Percentiles rank a stretch among this genome's conserved stretches.
Evolutionary conservation across 192 early-diverging fungal species (phyloP).

Genomic region (Jimgerdemannia flammicorona): DNA sequence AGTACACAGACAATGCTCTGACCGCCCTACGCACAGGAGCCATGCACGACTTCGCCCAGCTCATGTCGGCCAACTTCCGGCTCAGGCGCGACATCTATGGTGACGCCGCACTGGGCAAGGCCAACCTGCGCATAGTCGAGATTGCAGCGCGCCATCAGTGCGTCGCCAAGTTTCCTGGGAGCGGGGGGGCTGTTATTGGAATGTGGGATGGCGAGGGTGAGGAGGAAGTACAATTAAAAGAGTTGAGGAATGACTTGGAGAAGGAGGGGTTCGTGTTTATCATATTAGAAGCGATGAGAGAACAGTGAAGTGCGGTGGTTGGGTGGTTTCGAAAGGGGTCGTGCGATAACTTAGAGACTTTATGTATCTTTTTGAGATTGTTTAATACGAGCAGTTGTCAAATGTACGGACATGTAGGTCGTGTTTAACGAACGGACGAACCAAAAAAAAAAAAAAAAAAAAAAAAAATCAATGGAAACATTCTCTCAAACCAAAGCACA

Average conservation of each 20-base stretch:
- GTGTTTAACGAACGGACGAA: too few relatives aligned
- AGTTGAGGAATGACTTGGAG: slow-evolving; percentile 27
- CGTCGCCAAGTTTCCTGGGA: slow-evolving; percentile 56
- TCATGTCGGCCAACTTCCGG: slow-evolving; percentile 58
- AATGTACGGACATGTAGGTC: too few relatives aligned
- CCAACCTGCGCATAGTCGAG: slow-evolving; percentile 48
- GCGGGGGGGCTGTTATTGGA: slow-evolving; percentile 58
- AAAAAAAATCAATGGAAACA: too few relatives aligned
- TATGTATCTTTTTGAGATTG: too few relatives aligned
- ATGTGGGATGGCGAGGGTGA: slow-evolving; percentile 36
- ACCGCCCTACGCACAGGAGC: slow-evolving; percentile 27
- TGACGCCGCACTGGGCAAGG: slow-evolving; percentile 42
- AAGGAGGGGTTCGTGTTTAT: slow-evolving; percentile 40
- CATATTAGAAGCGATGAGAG: slow-evolving; percentile 11
- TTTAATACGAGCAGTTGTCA: too few relatives aligned
- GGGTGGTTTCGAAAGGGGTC: too few relatives aligned
- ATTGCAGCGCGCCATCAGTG: slow-evolving; percentile 36
- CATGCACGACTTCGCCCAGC: slow-evolving; percentile 28
- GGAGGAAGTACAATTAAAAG: slow-evolving; percentile 10
- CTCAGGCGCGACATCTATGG: slow-evolving; percentile 44
- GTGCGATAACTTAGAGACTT: too few relatives aligned
- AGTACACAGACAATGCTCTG: slow-evolving; percentile 30
- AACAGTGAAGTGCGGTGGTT: neutral
- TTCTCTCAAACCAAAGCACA: too few relatives aligned
- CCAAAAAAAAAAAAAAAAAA: too few relatives aligned